These are phyloP conservation scores for Vitis riparia DNA, from an alignment of 164 flowering plant species.

Conservation along the genomic window DNA sequence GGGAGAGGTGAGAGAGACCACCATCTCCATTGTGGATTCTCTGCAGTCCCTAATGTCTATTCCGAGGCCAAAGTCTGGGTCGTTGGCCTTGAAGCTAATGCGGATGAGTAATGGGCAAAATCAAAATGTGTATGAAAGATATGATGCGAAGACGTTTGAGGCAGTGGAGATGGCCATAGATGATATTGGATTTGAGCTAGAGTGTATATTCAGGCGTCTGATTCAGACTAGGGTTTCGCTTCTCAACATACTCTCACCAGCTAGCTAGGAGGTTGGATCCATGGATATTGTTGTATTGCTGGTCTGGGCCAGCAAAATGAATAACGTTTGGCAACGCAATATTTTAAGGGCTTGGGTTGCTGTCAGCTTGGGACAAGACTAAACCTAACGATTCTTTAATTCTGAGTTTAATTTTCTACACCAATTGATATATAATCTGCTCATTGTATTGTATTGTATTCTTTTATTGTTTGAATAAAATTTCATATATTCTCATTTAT, in stretches of 20 bases:
- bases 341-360: too few relatives aligned
- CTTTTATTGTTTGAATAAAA: too few relatives aligned
- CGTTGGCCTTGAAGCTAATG: constrained; percentile 24
- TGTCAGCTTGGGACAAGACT: too few relatives aligned
- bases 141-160: constrained; percentile 29
- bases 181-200: constrained; percentile 49
- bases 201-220: constrained; percentile 47
- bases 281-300: too few relatives aligned
- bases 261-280: constrained; percentile 5
- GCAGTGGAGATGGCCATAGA: constrained; percentile 45
- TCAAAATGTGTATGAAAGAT: constrained; percentile 20
- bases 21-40: constrained; percentile 45
- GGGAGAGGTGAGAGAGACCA: constrained; percentile 43
- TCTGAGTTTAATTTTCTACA: too few relatives aligned
- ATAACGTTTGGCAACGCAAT: too few relatives aligned
- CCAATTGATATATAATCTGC: too few relatives aligned
- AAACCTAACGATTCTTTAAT: too few relatives aligned
- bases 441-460: too few relatives aligned
- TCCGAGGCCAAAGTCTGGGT: constrained; percentile 27
- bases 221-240: constrained; percentile 63
- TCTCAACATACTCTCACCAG: constrained; percentile 49
- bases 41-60: constrained; percentile 40
- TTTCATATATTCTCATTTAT: too few relatives aligned
- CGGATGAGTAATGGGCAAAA: constrained; percentile 10
- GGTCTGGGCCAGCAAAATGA: too few relatives aligned